Conservation (phyloP, 768 basidiomycete genomes). For the Mycena capillaripes region DNA sequence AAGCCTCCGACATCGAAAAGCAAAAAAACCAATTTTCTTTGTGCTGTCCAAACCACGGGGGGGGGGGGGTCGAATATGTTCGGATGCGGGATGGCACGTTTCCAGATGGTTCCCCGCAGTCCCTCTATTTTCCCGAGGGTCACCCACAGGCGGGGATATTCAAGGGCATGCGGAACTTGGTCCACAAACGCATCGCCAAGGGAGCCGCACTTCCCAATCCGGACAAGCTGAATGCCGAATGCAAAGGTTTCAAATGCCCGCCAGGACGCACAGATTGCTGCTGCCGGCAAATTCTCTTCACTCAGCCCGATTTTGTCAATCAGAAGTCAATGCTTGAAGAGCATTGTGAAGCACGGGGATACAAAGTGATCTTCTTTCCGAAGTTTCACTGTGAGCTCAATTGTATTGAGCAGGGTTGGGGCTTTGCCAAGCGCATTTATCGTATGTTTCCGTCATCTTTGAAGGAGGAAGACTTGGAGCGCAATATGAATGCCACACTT, state of each 20-base stretch:
- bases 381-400: not conserved
- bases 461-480: not conserved
- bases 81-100: not conserved
- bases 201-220: not conserved
- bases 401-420: too few species aligned
- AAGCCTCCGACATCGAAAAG: not conserved
- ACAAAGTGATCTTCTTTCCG: not conserved
- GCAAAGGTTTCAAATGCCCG: not conserved
- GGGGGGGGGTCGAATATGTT: not conserved
- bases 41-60: too few species aligned
- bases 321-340: slow-evolving; percentile 1
- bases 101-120: not conserved
- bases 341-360: slow-evolving; percentile 1
- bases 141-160: too few species aligned
- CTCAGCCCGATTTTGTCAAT: not conserved
- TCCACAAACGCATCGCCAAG: not conserved
- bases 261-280: not conserved
- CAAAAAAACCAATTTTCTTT: too few species aligned
- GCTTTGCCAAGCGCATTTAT: too few species aligned
- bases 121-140: not conserved
- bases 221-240: not conserved
- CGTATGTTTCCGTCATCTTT: too few species aligned
- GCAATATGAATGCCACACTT: not conserved
- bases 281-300: not conserved
- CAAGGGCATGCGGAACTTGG: slow-evolving; percentile 7